phyloP scores from a whole-genome alignment of 1,139 yeast species.

The Suhomyces anneliseae region DNA sequence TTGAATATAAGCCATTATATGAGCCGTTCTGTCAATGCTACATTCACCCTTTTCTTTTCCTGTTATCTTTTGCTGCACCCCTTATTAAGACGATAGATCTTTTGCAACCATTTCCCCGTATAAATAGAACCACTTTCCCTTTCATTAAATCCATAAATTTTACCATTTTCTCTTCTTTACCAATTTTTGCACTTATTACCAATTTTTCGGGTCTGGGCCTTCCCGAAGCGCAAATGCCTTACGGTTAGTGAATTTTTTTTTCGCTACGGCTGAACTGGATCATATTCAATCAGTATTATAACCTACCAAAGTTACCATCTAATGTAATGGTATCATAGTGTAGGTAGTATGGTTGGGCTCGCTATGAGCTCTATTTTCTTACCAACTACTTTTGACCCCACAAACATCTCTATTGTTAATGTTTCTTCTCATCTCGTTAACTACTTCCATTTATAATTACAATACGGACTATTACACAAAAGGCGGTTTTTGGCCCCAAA shows the following conservation, averaged over 20 bases:
- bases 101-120: not conserved
- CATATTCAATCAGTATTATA: too few species aligned
- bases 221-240: too few species aligned
- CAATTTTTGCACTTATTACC: too few species aligned
- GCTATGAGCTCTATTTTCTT: not conserved
- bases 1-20: not conserved
- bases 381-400: not conserved
- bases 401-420: not conserved
- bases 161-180: too few species aligned
- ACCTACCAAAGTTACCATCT: too few species aligned
- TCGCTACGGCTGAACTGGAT: too few species aligned
- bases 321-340: too few species aligned
- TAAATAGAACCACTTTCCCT: too few species aligned
- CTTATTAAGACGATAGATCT: not conserved
- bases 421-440: not conserved
- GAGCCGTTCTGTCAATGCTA: constrained; percentile 9
- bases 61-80: not conserved
- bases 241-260: too few species aligned
- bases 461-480: constrained; percentile 4
- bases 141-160: too few species aligned
- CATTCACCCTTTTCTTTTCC: not conserved
- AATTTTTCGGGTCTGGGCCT: too few species aligned
- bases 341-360: not conserved
- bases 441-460: not conserved
- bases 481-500: not conserved